phyloP scores from a whole-genome alignment of 1,284 basidiomycete species.

The Phaffia rhodozyma region DNA sequence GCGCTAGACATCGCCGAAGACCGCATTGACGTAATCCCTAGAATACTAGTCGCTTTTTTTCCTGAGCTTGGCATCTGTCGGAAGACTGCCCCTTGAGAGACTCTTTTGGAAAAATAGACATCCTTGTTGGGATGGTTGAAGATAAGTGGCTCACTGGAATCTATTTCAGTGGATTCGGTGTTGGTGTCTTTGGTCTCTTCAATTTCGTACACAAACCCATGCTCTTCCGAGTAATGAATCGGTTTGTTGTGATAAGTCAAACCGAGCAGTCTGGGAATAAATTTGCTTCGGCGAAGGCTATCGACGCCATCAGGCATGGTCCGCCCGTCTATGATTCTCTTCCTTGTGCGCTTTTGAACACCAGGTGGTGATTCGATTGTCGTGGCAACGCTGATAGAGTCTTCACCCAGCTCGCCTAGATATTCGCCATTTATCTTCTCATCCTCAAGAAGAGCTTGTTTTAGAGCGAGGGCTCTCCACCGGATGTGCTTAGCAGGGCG shows the following conservation, averaged over 20 bases:
- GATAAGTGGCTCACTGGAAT: not conserved
- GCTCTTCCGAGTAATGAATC: slow-evolving; percentile 28
- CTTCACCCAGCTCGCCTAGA: not conserved
- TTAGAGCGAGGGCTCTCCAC: not conserved
- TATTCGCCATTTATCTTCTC: not conserved
- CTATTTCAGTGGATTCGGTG: not conserved
- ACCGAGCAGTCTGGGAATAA: slow-evolving; percentile 33
- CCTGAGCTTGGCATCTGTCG: too few species aligned
- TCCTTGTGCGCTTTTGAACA: too few species aligned
- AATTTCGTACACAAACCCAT: slow-evolving; percentile 35
- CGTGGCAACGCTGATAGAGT: not conserved
- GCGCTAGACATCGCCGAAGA: too few species aligned
- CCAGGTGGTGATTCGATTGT: too few species aligned
- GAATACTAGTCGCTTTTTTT: too few species aligned
- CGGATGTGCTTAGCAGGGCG: slow-evolving; percentile 54
- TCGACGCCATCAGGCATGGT: too few species aligned
- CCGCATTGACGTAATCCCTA: too few species aligned
- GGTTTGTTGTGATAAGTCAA: slow-evolving; percentile 32
- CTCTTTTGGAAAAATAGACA: too few species aligned
- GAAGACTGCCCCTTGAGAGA: too few species aligned
- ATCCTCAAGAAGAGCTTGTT: not conserved
- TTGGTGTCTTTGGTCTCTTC: not conserved
- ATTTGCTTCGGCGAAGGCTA: not conserved
- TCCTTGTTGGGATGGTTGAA: not conserved
- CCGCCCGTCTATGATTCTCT: too few species aligned